Conservation (phyloP, 768 basidiomycete genomes). For the Boletus subparvulus region DNA sequence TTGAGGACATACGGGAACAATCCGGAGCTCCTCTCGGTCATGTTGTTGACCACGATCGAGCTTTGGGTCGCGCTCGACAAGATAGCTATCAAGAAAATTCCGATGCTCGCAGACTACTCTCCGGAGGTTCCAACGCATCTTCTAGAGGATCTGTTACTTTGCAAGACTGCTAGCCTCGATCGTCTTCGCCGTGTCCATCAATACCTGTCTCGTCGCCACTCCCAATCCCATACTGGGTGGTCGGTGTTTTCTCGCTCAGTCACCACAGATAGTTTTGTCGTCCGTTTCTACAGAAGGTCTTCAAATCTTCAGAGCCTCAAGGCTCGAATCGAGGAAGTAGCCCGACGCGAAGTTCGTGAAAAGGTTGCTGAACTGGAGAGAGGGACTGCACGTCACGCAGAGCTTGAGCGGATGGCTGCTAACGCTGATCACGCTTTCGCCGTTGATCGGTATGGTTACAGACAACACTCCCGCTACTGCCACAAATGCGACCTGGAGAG, state of each 20-base stretch:
- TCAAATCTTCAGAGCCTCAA: slow-evolving; percentile 24
- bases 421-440: no score
- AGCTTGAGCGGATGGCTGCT: no score
- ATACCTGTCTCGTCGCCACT: no score
- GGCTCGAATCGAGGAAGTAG: slow-evolving; percentile 30
- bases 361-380: slow-evolving; percentile 30
- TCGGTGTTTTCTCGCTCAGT: slow-evolving; percentile 36
- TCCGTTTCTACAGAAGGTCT: slow-evolving; percentile 36
- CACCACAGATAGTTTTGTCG: slow-evolving; percentile 25
- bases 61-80: no score
- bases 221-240: slow-evolving; percentile 18
- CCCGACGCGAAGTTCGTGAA: slow-evolving; percentile 11
- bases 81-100: no score
- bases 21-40: slow-evolving; percentile 27
- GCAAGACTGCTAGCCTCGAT: slow-evolving; percentile 21
- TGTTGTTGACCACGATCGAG: no score
- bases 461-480: no score
- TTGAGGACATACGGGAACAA: slow-evolving; percentile 27
- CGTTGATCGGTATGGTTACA: no score
- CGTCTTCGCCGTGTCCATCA: slow-evolving; percentile 17
- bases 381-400: neutral
- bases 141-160: slow-evolving; percentile 18
- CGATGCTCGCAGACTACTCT: slow-evolving; percentile 24
- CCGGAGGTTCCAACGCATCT: slow-evolving; percentile 31
- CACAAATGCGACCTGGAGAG: no score